Evolutionary conservation across 345 rosid genomes (phyloP), one percentile per base, ranked within the genome.

Genomic region (Carallia pectinifolia): DNA sequence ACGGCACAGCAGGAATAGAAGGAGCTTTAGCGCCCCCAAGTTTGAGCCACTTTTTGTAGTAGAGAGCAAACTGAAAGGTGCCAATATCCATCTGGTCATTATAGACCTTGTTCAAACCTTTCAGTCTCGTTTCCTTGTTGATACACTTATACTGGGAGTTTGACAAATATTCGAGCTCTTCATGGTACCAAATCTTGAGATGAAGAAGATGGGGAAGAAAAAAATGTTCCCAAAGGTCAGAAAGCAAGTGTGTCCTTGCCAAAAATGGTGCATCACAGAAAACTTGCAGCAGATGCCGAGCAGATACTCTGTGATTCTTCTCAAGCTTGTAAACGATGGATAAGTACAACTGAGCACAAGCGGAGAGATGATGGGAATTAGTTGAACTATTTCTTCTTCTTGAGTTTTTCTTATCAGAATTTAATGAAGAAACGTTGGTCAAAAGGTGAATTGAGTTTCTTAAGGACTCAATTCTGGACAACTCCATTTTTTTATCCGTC

Each of bases 131-230:
- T 50, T 84, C 83, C 58, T 77, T 81, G 56, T 78, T 71, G 7
- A 64, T 58, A 50, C 33, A 30, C 6, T 53, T 58, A 50, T 37
- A 30, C 6, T 53, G 74, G 0, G 69, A 72, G 53, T 70, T 75
- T 6, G 83, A 79, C 6, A 85, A 59, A 30, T 37, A 37, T 53
- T 89, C 85, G 7, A 82, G 77, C 53, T 89, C 89, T 36, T 77
- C 63, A 10, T 70, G 83, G 76, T 79, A 77, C 94, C 94, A 89
- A 55, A 89, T 81, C 78, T 82, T 84, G 4, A 89, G 81, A 62
- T 89, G 94, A 52, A 85, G 90, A 53, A 89, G 87, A 65, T 86
- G 94, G 2, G 94, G 94, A 55, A 86, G 88, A 50, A 86, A 84
- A 53, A 86, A 78, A 76, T 86, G 87, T 54, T 86, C 87, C 94